Evolutionary conservation across 2,329 filamentous ascomycete genomes (phyloP), one percentile per base, ranked within the genome.

Genomic region (Neurospora sp.): DNA sequence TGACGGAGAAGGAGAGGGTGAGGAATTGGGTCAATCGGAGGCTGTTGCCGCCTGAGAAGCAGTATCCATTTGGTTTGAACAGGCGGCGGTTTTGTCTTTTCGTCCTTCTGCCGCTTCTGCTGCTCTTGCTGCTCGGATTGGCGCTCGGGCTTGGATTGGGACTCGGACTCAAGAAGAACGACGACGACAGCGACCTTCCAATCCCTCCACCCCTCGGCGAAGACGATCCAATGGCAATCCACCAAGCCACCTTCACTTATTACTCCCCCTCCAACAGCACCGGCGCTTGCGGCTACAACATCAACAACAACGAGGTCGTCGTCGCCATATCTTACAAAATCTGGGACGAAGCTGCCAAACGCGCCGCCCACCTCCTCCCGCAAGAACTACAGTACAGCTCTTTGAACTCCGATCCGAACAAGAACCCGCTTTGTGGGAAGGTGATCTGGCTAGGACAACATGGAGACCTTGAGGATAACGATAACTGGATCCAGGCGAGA

Each of bases 181-280:
- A 15, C 36, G 6, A 42, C 11, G 39, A 43, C 52, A 52, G n/a
- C 40, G 52, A 68, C 19, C 33, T 71, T 0, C 73, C 71, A 4
- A 69, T 72, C 6, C 70, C 68, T 23, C 38, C 36, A 40, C 66
- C 42, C 17, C 23, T 67, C 23, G 19, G 66, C 46, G n/a, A 67
- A 38, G 33, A 67, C 46, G n/a, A 46, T 11, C 52, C 62, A 10
- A 43, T 19, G 62, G 36, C 28, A n/a, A 38, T 70, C 28, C 87
- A 86, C 75, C 84, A 81, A 4, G 90, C 90, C 68, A 89, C 92
- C 67, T 78, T 92, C 68, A 93, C 90, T 0, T 94, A 89, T 80
- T 94, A 91, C 78, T 80, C 82, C 19, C 86, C 90, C 0, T 33
- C 23, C 52, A 36, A 36, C 52, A 82, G 79, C 3, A 82, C 92